Conservation (phyloP, 2,329 filamentous ascomycete genomes). For the Chaetothyriales sp. region DNA sequence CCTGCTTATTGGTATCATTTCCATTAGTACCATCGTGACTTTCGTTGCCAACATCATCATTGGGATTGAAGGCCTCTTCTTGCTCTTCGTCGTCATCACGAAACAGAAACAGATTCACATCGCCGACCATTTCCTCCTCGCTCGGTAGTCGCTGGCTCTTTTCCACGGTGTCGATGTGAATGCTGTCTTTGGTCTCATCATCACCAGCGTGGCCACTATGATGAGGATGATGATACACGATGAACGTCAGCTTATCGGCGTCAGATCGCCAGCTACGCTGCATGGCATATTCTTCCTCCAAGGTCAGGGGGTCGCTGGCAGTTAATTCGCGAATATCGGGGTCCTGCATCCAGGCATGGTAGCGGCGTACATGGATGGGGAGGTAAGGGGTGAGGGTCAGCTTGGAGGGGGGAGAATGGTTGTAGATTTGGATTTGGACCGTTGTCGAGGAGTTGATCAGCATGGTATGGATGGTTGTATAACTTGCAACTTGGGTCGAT, state of each 20-base stretch:
- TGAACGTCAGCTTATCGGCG: slow-evolving; percentile 81
- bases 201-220: too few species aligned
- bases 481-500: not conserved
- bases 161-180: slow-evolving; percentile 2
- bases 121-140: slow-evolving; percentile 49
- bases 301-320: slow-evolving; percentile 66
- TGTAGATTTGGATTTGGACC: not conserved
- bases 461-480: slow-evolving; percentile 14
- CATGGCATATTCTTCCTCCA: slow-evolving; percentile 78
- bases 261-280: slow-evolving; percentile 74
- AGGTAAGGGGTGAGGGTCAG: slow-evolving; percentile 39
- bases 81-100: slow-evolving; percentile 38
- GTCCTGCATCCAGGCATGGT: slow-evolving; percentile 88
- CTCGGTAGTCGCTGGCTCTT: slow-evolving; percentile 34
- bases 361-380: slow-evolving; percentile 61
- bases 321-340: slow-evolving; percentile 66
- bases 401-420: not conserved
- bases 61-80: too few species aligned
- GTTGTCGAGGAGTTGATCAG: slow-evolving; percentile 10
- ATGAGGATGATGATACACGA: slow-evolving; percentile 35
- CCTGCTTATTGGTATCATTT: slow-evolving; percentile 12
- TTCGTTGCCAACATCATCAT: slow-evolving; percentile 1
- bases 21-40: slow-evolving; percentile 7
- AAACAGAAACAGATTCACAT: slow-evolving; percentile 64
- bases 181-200: not conserved